Evolutionary conservation across 2,329 filamentous ascomycete genomes (phyloP).

Genomic region (Colletotrichum lindemuthianum): DNA sequence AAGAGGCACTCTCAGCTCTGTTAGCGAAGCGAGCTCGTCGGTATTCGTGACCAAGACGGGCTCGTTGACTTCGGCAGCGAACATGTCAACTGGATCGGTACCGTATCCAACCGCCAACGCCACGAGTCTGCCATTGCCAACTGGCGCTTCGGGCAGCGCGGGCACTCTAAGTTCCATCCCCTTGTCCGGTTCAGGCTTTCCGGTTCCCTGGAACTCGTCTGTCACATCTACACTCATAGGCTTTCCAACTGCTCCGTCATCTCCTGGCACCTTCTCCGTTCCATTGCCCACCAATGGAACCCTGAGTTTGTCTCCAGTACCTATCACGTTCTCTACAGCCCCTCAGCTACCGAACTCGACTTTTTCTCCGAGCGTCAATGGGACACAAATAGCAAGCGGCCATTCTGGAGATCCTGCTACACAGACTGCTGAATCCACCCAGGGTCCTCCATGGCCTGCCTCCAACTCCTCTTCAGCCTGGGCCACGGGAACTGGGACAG

Average conservation of each 20-base stretch:
- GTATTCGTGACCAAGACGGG: neutral
- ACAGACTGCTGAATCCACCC: neutral
- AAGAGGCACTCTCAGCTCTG: constrained; percentile 14
- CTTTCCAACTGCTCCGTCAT: neutral
- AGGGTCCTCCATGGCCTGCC: neutral
- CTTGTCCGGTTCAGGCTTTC: neutral
- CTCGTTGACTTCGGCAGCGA: constrained; percentile 2
- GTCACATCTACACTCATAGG: neutral
- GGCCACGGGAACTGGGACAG: neutral
- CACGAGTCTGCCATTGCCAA: constrained; percentile 1
- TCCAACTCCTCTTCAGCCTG: constrained; percentile 9
- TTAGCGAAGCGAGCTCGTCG: constrained; percentile 6
- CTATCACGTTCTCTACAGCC: neutral
- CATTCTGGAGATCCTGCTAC: neutral
- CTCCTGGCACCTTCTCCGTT: neutral
- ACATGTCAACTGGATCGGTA: neutral
- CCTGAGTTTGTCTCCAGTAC: neutral
- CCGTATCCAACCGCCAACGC: constrained; percentile 8
- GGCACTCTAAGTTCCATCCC: neutral
- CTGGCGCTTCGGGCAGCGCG: neutral
- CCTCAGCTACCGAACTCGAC: constrained; percentile 4
- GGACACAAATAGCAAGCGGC: neutral
- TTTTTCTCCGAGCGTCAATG: constrained; percentile 1
- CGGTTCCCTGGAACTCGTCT: constrained; percentile 10
- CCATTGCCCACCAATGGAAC: constrained; percentile 2